phyloP scores from a whole-genome alignment of 2,329 filamentous ascomycete genomes.

The Xylaria sp. region DNA sequence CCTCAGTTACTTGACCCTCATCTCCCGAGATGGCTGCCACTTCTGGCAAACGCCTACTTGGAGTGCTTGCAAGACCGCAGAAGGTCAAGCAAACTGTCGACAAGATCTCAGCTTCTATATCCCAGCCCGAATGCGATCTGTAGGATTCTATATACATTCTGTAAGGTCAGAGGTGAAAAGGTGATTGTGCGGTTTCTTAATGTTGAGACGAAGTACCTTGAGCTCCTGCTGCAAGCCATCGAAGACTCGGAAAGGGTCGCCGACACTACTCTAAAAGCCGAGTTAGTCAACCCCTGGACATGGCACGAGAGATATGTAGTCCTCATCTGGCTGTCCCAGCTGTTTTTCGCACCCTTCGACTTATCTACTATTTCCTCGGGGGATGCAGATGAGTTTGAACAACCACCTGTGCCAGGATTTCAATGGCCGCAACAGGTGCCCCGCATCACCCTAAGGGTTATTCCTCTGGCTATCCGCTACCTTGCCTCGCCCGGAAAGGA shows the following conservation, averaged over 20 bases:
- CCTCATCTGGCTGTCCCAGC: constrained; percentile 84
- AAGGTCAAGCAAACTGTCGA: constrained; percentile 47
- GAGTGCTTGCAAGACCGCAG: constrained; percentile 61
- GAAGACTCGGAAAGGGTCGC: constrained; percentile 60
- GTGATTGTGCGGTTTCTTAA: constrained; percentile 89
- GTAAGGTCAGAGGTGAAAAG: constrained; percentile 93
- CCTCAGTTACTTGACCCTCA: constrained; percentile 90
- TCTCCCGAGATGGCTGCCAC: constrained; percentile 75
- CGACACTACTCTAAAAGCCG: constrained; percentile 13
- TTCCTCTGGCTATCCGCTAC: constrained; percentile 74
- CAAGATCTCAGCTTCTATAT: constrained; percentile 50
- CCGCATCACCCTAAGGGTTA: constrained; percentile 70
- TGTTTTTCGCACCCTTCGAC: constrained; percentile 88
- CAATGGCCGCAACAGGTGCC: constrained; percentile 67
- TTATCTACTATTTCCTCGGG: constrained; percentile 79
- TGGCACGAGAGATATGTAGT: constrained; percentile 93
- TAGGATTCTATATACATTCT: constrained; percentile 83
- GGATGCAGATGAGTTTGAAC: constrained; percentile 53
- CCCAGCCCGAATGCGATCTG: constrained; percentile 74
- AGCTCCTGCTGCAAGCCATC: constrained; percentile 76
- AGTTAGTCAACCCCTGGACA: constrained; percentile 51
- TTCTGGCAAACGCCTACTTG: constrained; percentile 77
- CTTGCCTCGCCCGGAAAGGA: constrained; percentile 82
- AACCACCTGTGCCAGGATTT: constrained; percentile 54
- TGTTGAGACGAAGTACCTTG: constrained; percentile 85